Percentiles rank a stretch among this genome's conserved stretches.
Conservation (phyloP, 208 protist genomes). For the Novymonas esmeraldas region DNA sequence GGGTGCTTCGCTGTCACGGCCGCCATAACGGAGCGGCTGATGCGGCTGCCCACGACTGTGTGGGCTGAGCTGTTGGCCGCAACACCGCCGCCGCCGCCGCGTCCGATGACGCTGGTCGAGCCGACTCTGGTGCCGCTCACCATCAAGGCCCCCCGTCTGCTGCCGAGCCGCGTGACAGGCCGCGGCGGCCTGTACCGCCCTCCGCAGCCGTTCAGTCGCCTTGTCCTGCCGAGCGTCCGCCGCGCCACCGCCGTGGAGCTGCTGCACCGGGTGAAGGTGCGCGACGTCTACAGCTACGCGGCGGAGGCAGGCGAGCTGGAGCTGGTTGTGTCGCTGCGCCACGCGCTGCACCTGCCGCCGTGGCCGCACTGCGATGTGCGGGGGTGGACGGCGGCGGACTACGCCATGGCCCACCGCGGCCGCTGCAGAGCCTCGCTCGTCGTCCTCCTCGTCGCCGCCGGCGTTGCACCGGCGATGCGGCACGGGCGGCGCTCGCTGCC, state of each 20-base stretch:
- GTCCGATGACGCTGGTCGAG: conserved; percentile 39
- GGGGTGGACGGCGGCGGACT: conserved; percentile 77
- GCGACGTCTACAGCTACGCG: conserved; percentile 83
- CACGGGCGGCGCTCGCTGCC: conserved; percentile 33
- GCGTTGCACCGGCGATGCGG: conserved; percentile 37
- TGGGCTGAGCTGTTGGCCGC: conserved; percentile 44
- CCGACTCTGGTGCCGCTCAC: conserved; percentile 43
- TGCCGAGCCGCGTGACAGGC: conserved; percentile 38
- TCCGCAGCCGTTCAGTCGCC: conserved; percentile 53
- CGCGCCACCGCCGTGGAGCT: conserved; percentile 19
- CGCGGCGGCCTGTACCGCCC: conserved; percentile 40
- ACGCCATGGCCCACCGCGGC: conserved; percentile 39
- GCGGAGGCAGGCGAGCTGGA: conserved; percentile 44
- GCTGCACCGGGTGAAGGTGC: conserved; percentile 52
- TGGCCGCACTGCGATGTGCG: conserved; percentile 62
- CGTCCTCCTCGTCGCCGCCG: conserved; percentile 44
- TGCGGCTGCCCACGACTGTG: conserved; percentile 36
- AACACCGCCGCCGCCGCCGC: conserved; percentile 48
- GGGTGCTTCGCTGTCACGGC: conserved; percentile 49
- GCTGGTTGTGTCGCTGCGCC: conserved; percentile 44
- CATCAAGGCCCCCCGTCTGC: conserved; percentile 26
- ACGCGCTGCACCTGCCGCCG: conserved; percentile 50
- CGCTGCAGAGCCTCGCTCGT: conserved; percentile 23
- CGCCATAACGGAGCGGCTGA: conserved; percentile 40
- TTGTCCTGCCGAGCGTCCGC: conserved; percentile 41